Percentiles rank a stretch among this genome's conserved stretches.
These are phyloP conservation scores for Poronia punctata DNA, from an alignment of 495 filamentous ascomycete genomes.

Conservation along the genomic window DNA sequence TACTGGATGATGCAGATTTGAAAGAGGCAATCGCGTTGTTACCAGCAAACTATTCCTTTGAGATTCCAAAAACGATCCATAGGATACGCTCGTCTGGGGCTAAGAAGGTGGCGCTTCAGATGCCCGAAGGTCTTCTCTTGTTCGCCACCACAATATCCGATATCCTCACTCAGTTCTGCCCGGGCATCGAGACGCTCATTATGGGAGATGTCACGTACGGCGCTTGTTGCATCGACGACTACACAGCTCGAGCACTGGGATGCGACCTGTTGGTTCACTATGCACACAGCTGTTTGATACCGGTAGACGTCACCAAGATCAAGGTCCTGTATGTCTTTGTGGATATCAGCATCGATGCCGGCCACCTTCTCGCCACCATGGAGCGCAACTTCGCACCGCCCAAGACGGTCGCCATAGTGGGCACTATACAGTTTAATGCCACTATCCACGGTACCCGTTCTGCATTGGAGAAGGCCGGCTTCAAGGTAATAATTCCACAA, in stretches of 20 bases:
- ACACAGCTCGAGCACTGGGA: conserved; percentile 86
- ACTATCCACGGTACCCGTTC: conserved; percentile 78
- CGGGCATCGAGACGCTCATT: conserved; percentile 83
- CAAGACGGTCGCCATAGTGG: conserved; percentile 85
- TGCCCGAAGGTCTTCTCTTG: conserved; percentile 90
- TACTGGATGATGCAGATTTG: conserved; percentile 80
- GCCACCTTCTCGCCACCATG: conserved; percentile 79
- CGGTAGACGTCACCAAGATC: conserved; percentile 90
- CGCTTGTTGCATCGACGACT: conserved; percentile 98
- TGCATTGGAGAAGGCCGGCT: conserved; percentile 72
- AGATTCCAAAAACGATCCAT: conserved; percentile 97
- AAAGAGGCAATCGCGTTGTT: conserved; percentile 82
- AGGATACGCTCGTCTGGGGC: conserved; percentile 73
- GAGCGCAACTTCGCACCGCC: conserved; percentile 78
- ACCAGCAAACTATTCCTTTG: conserved; percentile 92
- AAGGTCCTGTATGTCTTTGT: conserved; percentile 97
- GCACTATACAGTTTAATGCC: conserved; percentile 98
- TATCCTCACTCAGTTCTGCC: conserved; percentile 91
- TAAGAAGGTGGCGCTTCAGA: conserved; percentile 81
- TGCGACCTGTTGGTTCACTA: conserved; percentile 97
- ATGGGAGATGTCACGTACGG: conserved; percentile 99
- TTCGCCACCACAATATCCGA: conserved; percentile 98
- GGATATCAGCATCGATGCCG: conserved; percentile 88
- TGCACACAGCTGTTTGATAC: conserved; percentile 92
- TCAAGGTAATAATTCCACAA: conserved; percentile 78